These are phyloP conservation scores for Theileria sp. DNA, from an alignment of 169 alveolate genomes.

Conservation along the genomic window DNA sequence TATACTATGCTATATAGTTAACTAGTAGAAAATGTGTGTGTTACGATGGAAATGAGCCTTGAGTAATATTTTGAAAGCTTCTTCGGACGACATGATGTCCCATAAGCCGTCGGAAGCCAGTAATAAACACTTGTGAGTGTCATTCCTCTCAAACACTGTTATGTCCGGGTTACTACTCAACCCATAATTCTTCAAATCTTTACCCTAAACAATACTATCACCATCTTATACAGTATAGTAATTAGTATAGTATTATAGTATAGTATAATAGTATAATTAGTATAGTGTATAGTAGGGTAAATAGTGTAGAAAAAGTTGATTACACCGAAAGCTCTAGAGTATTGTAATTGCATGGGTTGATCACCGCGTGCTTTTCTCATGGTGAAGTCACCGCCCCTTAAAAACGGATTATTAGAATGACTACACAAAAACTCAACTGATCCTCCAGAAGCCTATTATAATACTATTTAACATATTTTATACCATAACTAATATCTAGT, in stretches of 20 bases:
- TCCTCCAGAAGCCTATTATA: conserved; percentile 55
- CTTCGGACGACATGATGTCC: conserved; percentile 71
- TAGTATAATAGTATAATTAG: too few species aligned
- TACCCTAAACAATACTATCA: conserved; percentile 51
- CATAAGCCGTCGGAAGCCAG: conserved; percentile 83
- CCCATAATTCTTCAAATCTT: conserved; percentile 78
- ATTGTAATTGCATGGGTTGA: conserved; percentile 83
- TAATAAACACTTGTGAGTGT: conserved; percentile 55
- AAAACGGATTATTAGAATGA: conserved; percentile 78
- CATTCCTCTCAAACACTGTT: conserved; percentile 42
- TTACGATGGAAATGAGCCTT: conserved; percentile 21
- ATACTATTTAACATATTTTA: neutral
- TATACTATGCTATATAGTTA: conserved; percentile 25
- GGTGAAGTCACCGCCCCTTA: conserved; percentile 82
- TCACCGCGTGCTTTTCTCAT: conserved; percentile 77
- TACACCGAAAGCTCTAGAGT: conserved; percentile 78
- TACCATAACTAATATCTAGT: neutral
- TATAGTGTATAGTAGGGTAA: neutral
- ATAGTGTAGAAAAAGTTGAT: too few species aligned
- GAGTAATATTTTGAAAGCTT: conserved; percentile 43
- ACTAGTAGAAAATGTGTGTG: neutral
- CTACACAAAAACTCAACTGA: conserved; percentile 71
- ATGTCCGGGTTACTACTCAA: conserved; percentile 73
- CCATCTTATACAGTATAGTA: too few species aligned
- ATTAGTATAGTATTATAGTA: too few species aligned